phyloP scores from a whole-genome alignment of 2,329 filamentous ascomycete genomes.

The Boeremia lycopersici region DNA sequence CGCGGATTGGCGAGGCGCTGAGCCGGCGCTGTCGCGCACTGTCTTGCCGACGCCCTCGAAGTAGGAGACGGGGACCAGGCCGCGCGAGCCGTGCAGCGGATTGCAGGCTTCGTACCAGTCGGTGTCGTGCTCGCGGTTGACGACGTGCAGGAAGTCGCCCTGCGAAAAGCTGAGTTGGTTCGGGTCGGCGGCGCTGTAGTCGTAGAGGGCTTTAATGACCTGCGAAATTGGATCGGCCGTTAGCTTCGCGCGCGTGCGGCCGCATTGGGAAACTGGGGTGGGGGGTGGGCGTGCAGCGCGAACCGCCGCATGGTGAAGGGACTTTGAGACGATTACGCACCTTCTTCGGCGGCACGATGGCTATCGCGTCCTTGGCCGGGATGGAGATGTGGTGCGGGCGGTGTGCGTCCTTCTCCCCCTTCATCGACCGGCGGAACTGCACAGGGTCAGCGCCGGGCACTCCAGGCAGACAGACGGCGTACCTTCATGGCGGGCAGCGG shows the following conservation, averaged over 20 bases:
- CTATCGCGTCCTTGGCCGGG: slow-evolving; percentile 81
- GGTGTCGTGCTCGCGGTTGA: slow-evolving; percentile 88
- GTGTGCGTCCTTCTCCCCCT: slow-evolving; percentile 77
- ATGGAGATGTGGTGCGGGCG: slow-evolving; percentile 76
- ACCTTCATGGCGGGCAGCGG: slow-evolving; percentile 27
- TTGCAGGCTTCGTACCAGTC: slow-evolving; percentile 99
- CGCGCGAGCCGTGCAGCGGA: slow-evolving; percentile 83
- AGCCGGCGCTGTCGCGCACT: slow-evolving; percentile 78
- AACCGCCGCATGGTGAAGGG: slow-evolving; percentile 1
- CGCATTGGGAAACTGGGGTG: slow-evolving; percentile 21
- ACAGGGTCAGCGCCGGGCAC: slow-evolving; percentile 27
- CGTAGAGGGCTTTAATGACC: slow-evolving; percentile 97
- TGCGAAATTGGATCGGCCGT: slow-evolving; percentile 50
- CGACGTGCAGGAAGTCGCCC: slow-evolving; percentile 98
- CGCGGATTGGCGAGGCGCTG: slow-evolving; percentile 48
- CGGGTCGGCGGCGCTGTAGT: slow-evolving; percentile 83
- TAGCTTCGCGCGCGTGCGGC: slow-evolving; percentile 32
- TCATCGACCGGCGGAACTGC: slow-evolving; percentile 81
- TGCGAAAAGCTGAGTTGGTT: slow-evolving; percentile 80
- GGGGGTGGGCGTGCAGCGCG: slow-evolving; percentile 3
- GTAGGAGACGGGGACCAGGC: slow-evolving; percentile 90
- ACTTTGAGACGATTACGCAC: slow-evolving; percentile 53
- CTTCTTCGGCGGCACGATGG: slow-evolving; percentile 93
- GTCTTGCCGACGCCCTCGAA: slow-evolving; percentile 93
- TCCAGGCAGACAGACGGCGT: slow-evolving; percentile 1